A percentile compares a stretch with the other conserved stretches of the same genome.
These are phyloP conservation scores for Amanita phalloides DNA, from an alignment of 768 basidiomycete genomes.

Conservation along the genomic window DNA sequence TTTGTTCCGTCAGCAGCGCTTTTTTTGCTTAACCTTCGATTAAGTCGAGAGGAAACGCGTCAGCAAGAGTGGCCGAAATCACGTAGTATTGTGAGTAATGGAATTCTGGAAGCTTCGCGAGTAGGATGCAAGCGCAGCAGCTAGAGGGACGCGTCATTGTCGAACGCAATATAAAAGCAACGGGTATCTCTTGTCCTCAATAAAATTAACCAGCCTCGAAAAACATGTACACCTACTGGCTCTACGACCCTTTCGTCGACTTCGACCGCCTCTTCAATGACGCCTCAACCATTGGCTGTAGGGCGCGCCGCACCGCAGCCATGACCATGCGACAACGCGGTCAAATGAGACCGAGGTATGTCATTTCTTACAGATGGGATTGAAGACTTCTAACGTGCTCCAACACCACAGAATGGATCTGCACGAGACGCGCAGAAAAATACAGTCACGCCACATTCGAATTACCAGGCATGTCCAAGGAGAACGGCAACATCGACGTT, in stretches of 20 bases:
- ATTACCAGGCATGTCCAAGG: too few relatives aligned
- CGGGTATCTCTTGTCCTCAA: too few relatives aligned
- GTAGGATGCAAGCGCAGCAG: neutral
- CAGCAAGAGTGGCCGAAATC: too few relatives aligned
- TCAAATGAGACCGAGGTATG: neutral
- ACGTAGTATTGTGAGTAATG: too few relatives aligned
- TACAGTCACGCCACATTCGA: too few relatives aligned
- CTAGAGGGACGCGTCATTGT: too few relatives aligned
- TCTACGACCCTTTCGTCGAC: neutral
- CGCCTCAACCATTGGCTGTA: neutral
- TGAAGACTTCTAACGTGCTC: neutral
- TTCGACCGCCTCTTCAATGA: slow-evolving; percentile 7
- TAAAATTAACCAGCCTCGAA: neutral
- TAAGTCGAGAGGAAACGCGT: too few relatives aligned
- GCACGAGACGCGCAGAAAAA: slow-evolving; percentile 12
- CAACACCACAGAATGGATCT: slow-evolving; percentile 37
- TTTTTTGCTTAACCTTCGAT: too few relatives aligned
- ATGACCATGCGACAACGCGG: neutral
- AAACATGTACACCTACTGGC: neutral
- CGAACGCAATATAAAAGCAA: neutral
- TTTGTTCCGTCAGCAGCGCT: too few relatives aligned
- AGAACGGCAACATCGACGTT: too few relatives aligned
- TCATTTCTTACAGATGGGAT: too few relatives aligned
- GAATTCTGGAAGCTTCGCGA: neutral
- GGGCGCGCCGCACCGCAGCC: too few relatives aligned